Conservation (phyloP, 768 basidiomycete genomes). For the Hemileccinum rubropunctum region DNA sequence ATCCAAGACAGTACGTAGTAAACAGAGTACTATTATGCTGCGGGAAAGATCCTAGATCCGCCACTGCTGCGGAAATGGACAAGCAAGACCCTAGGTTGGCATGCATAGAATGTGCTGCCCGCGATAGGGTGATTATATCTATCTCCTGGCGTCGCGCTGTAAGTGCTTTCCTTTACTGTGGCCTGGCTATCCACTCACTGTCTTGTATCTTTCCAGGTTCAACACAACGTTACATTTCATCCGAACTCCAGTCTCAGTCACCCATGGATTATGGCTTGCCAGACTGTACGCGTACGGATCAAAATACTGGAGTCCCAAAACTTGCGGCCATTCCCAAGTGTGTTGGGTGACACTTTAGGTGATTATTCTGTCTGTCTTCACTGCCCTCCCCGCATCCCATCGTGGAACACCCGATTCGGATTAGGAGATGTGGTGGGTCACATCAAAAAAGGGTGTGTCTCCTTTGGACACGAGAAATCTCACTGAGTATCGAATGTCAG, state of each 20-base stretch:
- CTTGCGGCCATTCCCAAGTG: neutral
- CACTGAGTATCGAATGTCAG: conserved; percentile 5
- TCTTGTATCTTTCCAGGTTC: conserved; percentile 11
- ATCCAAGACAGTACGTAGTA: conserved; percentile 16
- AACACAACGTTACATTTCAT: conserved; percentile 17
- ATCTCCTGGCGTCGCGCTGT: conserved; percentile 29
- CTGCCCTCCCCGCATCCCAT: conserved; percentile 28
- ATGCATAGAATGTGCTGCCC: conserved; percentile 17
- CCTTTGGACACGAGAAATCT: neutral
- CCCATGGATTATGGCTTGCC: conserved; percentile 10
- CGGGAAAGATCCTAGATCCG: conserved; percentile 22
- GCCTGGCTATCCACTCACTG: neutral
- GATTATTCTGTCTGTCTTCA: conserved; percentile 24
- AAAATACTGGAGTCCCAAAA: neutral
- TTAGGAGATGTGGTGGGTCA: conserved; percentile 13
- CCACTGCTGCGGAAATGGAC: conserved; percentile 28
- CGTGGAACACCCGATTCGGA: conserved; percentile 24
- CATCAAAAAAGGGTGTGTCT: conserved; percentile 19
- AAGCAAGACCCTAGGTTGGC: conserved; percentile 12
- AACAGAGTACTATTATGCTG: conserved; percentile 17
- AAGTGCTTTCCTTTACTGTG: neutral
- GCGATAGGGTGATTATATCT: neutral
- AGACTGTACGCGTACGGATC: neutral
- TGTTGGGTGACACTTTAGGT: neutral
- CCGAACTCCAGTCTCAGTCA: conserved; percentile 1